These are phyloP conservation scores for Xylariomycetidae sp. DNA, from an alignment of 2,329 filamentous ascomycete species.

Conservation along the genomic window DNA sequence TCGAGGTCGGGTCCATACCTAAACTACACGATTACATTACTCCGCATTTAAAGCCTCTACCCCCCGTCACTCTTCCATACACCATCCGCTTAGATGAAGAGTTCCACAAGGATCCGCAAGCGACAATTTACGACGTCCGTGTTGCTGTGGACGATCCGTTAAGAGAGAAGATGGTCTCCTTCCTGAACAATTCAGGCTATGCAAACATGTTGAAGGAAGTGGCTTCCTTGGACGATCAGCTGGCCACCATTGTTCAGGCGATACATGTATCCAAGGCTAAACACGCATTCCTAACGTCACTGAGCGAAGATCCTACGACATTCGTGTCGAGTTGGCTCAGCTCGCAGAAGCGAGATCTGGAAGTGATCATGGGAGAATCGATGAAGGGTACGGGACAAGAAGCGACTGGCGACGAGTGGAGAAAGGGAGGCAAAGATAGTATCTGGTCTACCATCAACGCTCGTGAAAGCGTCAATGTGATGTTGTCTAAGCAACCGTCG, in stretches of 20 bases:
- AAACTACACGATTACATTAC: slow-evolving; percentile 76
- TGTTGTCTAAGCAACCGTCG: slow-evolving; percentile 49
- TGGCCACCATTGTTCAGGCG: slow-evolving; percentile 78
- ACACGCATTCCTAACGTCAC: slow-evolving; percentile 76
- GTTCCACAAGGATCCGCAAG: slow-evolving; percentile 68
- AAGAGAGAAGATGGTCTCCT: slow-evolving; percentile 58
- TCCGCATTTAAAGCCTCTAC: slow-evolving; percentile 71
- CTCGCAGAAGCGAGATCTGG: slow-evolving; percentile 85
- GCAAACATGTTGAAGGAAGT: slow-evolving; percentile 72
- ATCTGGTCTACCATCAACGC: slow-evolving; percentile 56
- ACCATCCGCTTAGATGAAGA: slow-evolving; percentile 89
- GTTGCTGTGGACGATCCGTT: slow-evolving; percentile 82
- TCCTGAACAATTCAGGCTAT: slow-evolving; percentile 67
- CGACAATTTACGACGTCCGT: slow-evolving; percentile 86
- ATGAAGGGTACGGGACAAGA: slow-evolving; percentile 57
- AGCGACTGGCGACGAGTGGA: slow-evolving; percentile 62
- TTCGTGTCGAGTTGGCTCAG: slow-evolving; percentile 87
- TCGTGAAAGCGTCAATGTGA: slow-evolving; percentile 58
- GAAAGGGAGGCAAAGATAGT: slow-evolving; percentile 51
- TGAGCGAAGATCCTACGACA: slow-evolving; percentile 75
- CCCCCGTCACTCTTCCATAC: slow-evolving; percentile 80
- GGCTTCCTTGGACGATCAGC: slow-evolving; percentile 72
- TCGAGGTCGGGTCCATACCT: slow-evolving; percentile 79
- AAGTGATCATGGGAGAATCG: slow-evolving; percentile 81
- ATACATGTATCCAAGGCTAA: slow-evolving; percentile 83